phyloP scores from a whole-genome alignment of 2,329 filamentous ascomycete species.

The Lasiodiplodia theobromae region DNA sequence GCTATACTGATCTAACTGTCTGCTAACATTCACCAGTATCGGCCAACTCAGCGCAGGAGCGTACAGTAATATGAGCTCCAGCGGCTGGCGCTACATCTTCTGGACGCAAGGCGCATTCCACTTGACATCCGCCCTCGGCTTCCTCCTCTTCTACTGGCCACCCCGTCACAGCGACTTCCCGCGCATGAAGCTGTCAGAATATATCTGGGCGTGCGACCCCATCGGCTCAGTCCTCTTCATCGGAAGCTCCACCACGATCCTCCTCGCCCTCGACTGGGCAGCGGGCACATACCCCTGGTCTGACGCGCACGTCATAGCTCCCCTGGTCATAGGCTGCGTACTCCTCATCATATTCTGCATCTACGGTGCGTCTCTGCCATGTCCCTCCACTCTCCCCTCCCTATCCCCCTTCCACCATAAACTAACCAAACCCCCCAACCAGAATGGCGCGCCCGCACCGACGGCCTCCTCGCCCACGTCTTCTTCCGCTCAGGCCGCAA shows the following conservation, averaged over 20 bases:
- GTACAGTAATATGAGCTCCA: conserved; percentile 56
- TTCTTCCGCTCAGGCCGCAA: conserved; percentile 63
- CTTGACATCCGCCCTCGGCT: conserved; percentile 54
- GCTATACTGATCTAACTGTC: background rate
- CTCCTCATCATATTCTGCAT: conserved; percentile 42
- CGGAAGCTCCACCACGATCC: conserved; percentile 44
- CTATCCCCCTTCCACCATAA: too few relatives aligned
- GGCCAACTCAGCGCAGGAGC: conserved; percentile 60
- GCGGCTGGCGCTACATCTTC: conserved; percentile 64
- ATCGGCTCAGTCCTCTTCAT: conserved; percentile 46
- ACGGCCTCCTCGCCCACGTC: conserved; percentile 63
- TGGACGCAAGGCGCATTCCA: conserved; percentile 66
- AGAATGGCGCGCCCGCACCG: conserved; percentile 64
- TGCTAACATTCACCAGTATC: conserved; percentile 44
- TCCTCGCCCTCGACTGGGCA: conserved; percentile 51
- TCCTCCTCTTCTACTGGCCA: conserved; percentile 59
- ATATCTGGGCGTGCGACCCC: conserved; percentile 40
- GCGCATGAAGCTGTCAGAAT: conserved; percentile 49
- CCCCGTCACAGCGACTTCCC: conserved; percentile 48
- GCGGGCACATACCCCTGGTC: conserved; percentile 46
- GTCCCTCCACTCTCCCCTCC: too few relatives aligned
- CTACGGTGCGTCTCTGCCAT: conserved; percentile 37
- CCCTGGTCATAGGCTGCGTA: conserved; percentile 48
- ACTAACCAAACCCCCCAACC: background rate
- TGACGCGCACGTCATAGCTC: conserved; percentile 43